These are phyloP conservation scores for Lentinula sp. DNA, from an alignment of 768 basidiomycete genomes.

Conservation along the genomic window DNA sequence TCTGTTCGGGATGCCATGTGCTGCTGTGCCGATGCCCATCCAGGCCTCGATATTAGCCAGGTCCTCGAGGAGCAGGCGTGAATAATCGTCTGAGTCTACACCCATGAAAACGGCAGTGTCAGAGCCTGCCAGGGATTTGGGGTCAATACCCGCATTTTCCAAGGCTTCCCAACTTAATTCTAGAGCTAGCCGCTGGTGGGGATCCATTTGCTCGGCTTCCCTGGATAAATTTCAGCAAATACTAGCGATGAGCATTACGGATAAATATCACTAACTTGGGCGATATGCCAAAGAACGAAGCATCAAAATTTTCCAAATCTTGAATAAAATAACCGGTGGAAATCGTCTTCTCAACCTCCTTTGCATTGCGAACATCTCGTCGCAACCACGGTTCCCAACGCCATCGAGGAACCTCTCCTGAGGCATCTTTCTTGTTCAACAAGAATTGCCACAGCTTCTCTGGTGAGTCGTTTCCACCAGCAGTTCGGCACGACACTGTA, in stretches of 20 bases:
- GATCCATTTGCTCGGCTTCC: constrained; percentile 3
- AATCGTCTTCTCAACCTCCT: neutral
- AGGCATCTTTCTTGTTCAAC: neutral
- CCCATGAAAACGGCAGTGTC: constrained; percentile 2
- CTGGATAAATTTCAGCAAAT: neutral
- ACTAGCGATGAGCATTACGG: neutral
- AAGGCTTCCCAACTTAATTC: neutral
- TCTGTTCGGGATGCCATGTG: constrained; percentile 21
- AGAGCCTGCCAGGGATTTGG: neutral
- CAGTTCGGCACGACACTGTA: neutral
- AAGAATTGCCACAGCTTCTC: constrained; percentile 1
- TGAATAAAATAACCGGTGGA: neutral
- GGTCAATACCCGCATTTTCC: neutral
- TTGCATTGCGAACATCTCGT: constrained; percentile 1
- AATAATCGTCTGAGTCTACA: neutral
- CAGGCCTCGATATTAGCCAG: neutral
- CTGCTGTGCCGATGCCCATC: constrained; percentile 7
- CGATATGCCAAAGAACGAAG: neutral
- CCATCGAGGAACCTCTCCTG: constrained; percentile 1
- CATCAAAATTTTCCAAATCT: neutral
- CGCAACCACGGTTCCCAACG: constrained; percentile 2
- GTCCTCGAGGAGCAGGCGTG: neutral
- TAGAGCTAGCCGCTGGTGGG: neutral
- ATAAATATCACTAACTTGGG: neutral
- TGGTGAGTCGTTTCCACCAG: neutral